Conservation (phyloP, 1,139 yeast species). For the Blastobotrys arbuscula region DNA sequence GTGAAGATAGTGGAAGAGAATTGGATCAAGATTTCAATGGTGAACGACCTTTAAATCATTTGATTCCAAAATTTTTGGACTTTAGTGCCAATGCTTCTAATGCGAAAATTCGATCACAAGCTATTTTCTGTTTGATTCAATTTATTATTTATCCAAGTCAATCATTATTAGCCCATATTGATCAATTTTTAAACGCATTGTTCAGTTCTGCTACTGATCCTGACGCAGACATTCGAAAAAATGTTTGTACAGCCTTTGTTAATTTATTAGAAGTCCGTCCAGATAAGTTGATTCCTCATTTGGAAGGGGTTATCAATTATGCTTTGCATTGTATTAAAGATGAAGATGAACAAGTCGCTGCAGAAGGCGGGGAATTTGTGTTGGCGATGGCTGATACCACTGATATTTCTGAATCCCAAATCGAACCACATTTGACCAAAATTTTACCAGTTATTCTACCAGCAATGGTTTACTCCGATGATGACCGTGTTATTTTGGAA, state of each 20-base stretch:
- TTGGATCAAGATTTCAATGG: constrained; percentile 62
- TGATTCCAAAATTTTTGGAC: constrained; percentile 60
- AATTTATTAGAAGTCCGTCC: constrained; percentile 70
- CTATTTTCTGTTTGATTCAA: constrained; percentile 71
- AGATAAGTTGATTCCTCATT: constrained; percentile 71
- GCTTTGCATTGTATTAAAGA: constrained; percentile 74
- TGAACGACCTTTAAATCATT: constrained; percentile 58
- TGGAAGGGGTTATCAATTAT: constrained; percentile 79
- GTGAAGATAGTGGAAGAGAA: constrained; percentile 68
- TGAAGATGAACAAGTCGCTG: constrained; percentile 65
- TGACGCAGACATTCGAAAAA: constrained; percentile 57
- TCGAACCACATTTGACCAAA: constrained; percentile 47
- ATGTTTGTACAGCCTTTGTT: constrained; percentile 77
- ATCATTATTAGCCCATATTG: constrained; percentile 58
- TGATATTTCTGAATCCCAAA: constrained; percentile 33
- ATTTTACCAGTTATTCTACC: constrained; percentile 71
- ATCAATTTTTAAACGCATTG: constrained; percentile 55
- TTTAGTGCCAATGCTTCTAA: constrained; percentile 36
- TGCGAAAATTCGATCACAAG: constrained; percentile 53
- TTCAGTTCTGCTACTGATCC: constrained; percentile 56
- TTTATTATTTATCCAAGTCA: constrained; percentile 66
- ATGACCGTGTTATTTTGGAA: constrained; percentile 67
- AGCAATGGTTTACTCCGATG: constrained; percentile 85
- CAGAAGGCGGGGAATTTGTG: constrained; percentile 91
- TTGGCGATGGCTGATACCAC: constrained; percentile 65